Conservation (phyloP, 192 early-diverging fungal genomes). For the Linnemannia elongata region DNA sequence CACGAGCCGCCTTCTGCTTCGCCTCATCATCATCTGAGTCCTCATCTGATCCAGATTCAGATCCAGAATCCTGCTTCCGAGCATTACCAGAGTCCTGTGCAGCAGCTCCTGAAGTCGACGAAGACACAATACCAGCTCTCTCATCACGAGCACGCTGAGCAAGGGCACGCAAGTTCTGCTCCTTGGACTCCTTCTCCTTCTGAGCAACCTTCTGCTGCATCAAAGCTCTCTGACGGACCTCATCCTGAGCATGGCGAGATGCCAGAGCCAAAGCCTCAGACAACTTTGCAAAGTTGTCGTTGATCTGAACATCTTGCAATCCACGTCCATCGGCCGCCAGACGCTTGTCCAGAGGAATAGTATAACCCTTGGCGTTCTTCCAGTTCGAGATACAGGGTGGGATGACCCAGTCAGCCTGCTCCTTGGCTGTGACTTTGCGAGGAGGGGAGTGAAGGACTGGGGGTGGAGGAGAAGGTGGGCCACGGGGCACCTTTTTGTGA, state of each 20-base stretch:
- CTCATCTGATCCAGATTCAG: constrained; percentile 35
- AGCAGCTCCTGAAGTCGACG: constrained; percentile 5
- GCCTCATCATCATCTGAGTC: constrained; percentile 74
- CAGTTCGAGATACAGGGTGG: constrained; percentile 99
- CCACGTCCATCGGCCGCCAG: constrained; percentile 97
- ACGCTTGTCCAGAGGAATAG: constrained; percentile 98
- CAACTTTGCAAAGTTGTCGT: constrained; percentile 97
- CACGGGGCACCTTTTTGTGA: constrained; percentile 90
- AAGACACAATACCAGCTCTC: constrained; percentile 54
- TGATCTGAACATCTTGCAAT: constrained; percentile 89
- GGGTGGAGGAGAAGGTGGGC: constrained; percentile 92
- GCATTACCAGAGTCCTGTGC: constrained; percentile 20
- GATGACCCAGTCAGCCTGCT: constrained; percentile 97
- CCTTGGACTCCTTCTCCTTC: constrained; percentile 95
- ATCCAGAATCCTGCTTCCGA: constrained; percentile 43
- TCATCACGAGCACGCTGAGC: constrained; percentile 98
- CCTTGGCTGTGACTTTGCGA: constrained; percentile 94
- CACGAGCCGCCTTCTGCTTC: constrained; percentile 58
- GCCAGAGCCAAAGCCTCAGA: constrained; percentile 95
- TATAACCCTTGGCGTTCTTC: constrained; percentile 99
- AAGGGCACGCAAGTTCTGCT: constrained; percentile 87
- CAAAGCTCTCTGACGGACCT: constrained; percentile 91
- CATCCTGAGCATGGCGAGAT: constrained; percentile 93
- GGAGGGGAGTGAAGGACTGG: constrained; percentile 99
- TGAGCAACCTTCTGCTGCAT: constrained; percentile 93